Percentiles rank a stretch among this genome's conserved stretches.
Conservation (phyloP, 1,139 yeast species). For the Geotrichum cucujoidarum region DNA sequence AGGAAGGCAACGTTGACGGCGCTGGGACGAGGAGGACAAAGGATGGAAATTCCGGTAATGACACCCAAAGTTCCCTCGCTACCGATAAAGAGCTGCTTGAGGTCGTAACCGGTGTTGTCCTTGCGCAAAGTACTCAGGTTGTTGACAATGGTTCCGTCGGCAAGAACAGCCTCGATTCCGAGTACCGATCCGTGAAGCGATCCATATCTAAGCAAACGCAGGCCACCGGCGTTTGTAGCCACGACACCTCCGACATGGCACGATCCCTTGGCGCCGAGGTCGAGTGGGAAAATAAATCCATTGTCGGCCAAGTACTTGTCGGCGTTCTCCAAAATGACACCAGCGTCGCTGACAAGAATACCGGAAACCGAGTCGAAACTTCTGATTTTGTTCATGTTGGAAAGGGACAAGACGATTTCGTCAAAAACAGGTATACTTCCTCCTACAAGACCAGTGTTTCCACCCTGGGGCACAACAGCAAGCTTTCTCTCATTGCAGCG, state of each 20-base stretch:
- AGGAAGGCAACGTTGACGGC: constrained; percentile 84
- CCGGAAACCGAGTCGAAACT: constrained; percentile 81
- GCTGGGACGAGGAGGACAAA: constrained; percentile 89
- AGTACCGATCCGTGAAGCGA: constrained; percentile 88
- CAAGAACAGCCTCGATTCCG: constrained; percentile 86
- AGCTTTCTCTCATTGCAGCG: constrained; percentile 74
- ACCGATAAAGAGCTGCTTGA: constrained; percentile 89
- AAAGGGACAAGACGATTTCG: constrained; percentile 70
- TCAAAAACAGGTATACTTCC: constrained; percentile 93
- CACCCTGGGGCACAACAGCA: constrained; percentile 96
- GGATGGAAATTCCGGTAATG: constrained; percentile 81
- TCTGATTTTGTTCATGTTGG: constrained; percentile 71
- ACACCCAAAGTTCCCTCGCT: constrained; percentile 89
- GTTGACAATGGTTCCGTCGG: constrained; percentile 79
- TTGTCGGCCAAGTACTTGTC: constrained; percentile 72
- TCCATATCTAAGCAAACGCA: constrained; percentile 81
- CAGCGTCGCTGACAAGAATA: constrained; percentile 83
- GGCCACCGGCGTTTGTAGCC: constrained; percentile 96
- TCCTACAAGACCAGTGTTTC: constrained; percentile 94
- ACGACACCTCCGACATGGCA: constrained; percentile 95
- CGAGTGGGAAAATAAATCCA: constrained; percentile 89
- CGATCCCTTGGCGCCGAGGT: constrained; percentile 94
- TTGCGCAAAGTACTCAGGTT: constrained; percentile 81
- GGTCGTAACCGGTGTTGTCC: constrained; percentile 91
- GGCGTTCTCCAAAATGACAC: constrained; percentile 81